Conservation (phyloP, 2,329 filamentous ascomycete genomes). For the Rutstroemia sp. region DNA sequence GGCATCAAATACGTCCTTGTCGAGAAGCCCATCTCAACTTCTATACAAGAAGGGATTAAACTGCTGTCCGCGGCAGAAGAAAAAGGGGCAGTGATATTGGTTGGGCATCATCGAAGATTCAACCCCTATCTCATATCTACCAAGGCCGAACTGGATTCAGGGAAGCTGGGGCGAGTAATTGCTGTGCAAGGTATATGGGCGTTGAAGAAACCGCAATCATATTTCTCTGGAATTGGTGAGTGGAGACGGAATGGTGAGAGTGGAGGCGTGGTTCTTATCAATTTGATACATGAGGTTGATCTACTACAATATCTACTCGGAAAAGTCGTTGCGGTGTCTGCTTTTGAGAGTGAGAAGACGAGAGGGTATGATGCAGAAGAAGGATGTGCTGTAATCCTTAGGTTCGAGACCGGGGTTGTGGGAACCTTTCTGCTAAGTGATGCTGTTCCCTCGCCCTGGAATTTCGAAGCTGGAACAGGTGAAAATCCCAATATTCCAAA, state of each 20-base stretch:
- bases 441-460: slow-evolving; percentile 42
- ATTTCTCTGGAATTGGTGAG: slow-evolving; percentile 40
- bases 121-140: background rate
- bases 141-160: slow-evolving; percentile 13
- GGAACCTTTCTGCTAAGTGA: slow-evolving; percentile 51
- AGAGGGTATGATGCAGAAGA: slow-evolving; percentile 46
- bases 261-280: slow-evolving; percentile 47
- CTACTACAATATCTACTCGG: slow-evolving; percentile 49
- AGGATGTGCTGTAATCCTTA: slow-evolving; percentile 45
- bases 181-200: slow-evolving; percentile 50
- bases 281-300: slow-evolving; percentile 55
- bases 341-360: slow-evolving; percentile 38
- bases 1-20: slow-evolving; percentile 44
- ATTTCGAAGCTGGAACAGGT: slow-evolving; percentile 49
- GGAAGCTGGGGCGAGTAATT: slow-evolving; percentile 38
- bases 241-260: slow-evolving; percentile 38
- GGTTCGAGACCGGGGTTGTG: slow-evolving; percentile 46
- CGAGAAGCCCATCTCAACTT: slow-evolving; percentile 48
- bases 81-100: background rate
- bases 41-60: slow-evolving; percentile 36
- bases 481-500: slow-evolving; percentile 48
- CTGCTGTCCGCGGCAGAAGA: background rate
- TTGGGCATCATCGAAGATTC: background rate
- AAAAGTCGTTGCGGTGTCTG: slow-evolving; percentile 42
- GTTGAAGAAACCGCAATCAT: slow-evolving; percentile 41